phyloP scores from a whole-genome alignment of 345 rosid genomes.

The Hypericum perforatum region DNA sequence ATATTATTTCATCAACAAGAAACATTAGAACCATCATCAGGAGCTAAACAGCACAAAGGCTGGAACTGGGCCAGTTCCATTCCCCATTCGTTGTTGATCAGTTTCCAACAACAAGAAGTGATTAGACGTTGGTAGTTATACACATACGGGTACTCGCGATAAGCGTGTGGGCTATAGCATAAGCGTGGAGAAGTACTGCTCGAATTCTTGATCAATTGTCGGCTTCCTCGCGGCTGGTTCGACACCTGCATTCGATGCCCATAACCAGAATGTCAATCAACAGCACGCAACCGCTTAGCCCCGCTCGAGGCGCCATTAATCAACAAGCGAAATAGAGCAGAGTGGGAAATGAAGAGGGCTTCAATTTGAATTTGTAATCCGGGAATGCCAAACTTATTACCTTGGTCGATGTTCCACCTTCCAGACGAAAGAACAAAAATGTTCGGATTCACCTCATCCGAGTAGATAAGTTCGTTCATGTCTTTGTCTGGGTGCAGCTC shows the following conservation, averaged over 20 bases:
- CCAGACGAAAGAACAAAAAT: conserved; percentile 55
- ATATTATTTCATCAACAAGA: too few relatives aligned
- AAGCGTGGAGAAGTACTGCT: conserved; percentile 71
- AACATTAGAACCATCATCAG: too few relatives aligned
- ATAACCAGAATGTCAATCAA: conserved; percentile 1
- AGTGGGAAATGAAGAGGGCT: too few relatives aligned
- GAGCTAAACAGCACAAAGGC: too few relatives aligned
- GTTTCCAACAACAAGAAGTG: too few relatives aligned
- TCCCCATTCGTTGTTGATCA: too few relatives aligned
- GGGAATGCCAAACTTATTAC: conserved; percentile 21
- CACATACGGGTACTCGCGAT: neutral
- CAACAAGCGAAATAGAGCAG: too few relatives aligned
- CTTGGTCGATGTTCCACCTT: conserved; percentile 54
- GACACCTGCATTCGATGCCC: conserved; percentile 34
- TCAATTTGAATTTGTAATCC: too few relatives aligned
- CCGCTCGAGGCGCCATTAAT: too few relatives aligned
- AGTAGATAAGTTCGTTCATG: conserved; percentile 28
- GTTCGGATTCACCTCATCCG: conserved; percentile 27
- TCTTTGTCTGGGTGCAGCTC: conserved; percentile 40
- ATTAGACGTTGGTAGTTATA: neutral
- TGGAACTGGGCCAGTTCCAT: too few relatives aligned
- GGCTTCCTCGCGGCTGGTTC: conserved; percentile 37
- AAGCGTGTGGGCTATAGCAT: conserved; percentile 36
- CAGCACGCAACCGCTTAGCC: neutral
- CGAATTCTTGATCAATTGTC: conserved; percentile 89